Conservation (phyloP, 2,329 filamentous ascomycete species). For the Ceratocystiopsis minuta region DNA sequence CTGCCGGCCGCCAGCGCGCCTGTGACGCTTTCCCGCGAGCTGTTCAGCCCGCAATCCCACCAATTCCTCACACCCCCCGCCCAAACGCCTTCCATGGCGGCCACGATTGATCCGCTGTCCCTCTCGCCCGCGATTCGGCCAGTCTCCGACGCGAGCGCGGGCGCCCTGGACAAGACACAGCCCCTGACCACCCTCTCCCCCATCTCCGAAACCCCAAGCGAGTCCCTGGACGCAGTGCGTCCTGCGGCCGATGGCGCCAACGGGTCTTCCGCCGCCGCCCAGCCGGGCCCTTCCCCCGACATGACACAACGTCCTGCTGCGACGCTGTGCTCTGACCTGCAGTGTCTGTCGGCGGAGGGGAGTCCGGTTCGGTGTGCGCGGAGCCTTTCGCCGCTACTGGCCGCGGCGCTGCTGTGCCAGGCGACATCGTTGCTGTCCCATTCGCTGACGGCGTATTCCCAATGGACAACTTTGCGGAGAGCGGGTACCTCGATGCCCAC, state of each 20-base stretch:
- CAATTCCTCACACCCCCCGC: no score
- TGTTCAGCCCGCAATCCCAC: conserved; percentile 31
- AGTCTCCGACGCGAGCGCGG: conserved; percentile 25
- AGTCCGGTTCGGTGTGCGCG: conserved; percentile 26
- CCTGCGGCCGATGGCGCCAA: conserved; percentile 6
- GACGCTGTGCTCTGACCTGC: conserved; percentile 98
- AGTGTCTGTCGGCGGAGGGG: conserved; percentile 80
- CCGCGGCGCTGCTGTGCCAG: conserved; percentile 30
- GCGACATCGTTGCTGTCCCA: conserved; percentile 44
- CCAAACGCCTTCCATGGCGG: conserved; percentile 17
- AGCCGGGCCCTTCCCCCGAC: conserved; percentile 46
- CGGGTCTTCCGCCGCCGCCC: conserved; percentile 11
- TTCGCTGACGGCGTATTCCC: conserved; percentile 52
- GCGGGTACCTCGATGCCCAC: conserved; percentile 58
- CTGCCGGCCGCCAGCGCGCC: conserved; percentile 23
- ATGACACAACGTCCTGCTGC: conserved; percentile 99
- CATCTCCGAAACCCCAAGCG: neutral
- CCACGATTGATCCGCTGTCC: conserved; percentile 43
- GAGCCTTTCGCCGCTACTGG: conserved; percentile 22
- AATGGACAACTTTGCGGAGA: conserved; percentile 52
- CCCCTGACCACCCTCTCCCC: neutral
- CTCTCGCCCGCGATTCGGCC: conserved; percentile 39
- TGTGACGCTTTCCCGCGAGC: conserved; percentile 38
- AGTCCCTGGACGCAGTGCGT: neutral
- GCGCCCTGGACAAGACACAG: conserved; percentile 1